These are phyloP conservation scores for Thalia dealbata DNA, from an alignment of 176 grass and related monocot species.

Conservation along the genomic window DNA sequence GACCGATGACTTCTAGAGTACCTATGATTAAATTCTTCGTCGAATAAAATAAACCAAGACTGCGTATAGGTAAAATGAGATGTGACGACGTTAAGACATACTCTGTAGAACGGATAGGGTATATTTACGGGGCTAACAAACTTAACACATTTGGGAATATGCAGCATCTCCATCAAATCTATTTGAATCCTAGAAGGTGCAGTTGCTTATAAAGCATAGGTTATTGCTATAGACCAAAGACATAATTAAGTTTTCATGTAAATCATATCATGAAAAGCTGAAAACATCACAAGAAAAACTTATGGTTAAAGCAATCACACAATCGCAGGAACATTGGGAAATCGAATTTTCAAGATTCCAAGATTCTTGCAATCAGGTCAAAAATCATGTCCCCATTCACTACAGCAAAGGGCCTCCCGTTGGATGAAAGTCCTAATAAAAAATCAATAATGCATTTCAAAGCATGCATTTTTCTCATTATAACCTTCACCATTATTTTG, in stretches of 20 bases:
- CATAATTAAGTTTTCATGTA: conserved; percentile 3
- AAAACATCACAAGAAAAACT: conserved; percentile 28
- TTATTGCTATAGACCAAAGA: conserved; percentile 1
- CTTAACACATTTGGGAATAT: conserved; percentile 71
- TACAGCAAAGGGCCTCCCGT: conserved; percentile 86
- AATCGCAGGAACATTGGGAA: conserved; percentile 79
- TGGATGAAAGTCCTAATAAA: conserved; percentile 18
- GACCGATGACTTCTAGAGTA: conserved; percentile 65
- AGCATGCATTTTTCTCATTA: neutral
- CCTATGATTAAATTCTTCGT: conserved; percentile 32
- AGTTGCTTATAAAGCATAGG: conserved; percentile 47
- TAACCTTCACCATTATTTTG: neutral
- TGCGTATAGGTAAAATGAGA: neutral
- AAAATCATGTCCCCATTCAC: conserved; percentile 98
- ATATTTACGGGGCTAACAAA: conserved; percentile 89
- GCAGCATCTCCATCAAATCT: conserved; percentile 96
- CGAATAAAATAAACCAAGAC: neutral
- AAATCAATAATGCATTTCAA: neutral
- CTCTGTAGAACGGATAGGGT: conserved; percentile 85
- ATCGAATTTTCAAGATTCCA: conserved; percentile 91
- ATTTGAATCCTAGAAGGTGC: conserved; percentile 79
- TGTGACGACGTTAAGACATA: conserved; percentile 16
- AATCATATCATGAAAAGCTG: neutral
- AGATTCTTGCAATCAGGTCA: conserved; percentile 97
- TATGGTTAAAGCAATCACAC: conserved; percentile 90